These are phyloP conservation scores for Colletotrichum chrysophilum DNA, from an alignment of 2,329 filamentous ascomycete genomes.

Conservation along the genomic window DNA sequence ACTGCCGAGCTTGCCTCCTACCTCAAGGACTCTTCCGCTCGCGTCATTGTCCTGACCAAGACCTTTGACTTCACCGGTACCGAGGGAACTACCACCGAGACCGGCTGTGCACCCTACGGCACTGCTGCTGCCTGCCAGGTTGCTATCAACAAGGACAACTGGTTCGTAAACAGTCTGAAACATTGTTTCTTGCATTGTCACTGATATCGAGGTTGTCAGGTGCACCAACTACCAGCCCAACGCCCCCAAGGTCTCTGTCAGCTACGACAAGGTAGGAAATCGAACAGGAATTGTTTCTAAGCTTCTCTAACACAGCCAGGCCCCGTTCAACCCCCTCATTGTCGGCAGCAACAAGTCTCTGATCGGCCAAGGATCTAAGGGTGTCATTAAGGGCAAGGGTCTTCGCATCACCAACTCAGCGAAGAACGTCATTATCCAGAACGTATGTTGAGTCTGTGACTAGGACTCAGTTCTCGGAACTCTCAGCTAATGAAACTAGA, in stretches of 20 bases:
- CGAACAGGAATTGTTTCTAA: neutral
- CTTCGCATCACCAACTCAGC: constrained; percentile 50
- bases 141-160: constrained; percentile 64
- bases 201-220: constrained; percentile 35
- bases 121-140: constrained; percentile 53
- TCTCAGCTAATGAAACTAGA: neutral
- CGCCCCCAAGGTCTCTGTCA: constrained; percentile 49
- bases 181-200: neutral
- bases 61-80: constrained; percentile 60
- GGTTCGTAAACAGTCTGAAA: constrained; percentile 28
- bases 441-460: constrained; percentile 26
- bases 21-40: constrained; percentile 56
- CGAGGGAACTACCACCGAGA: constrained; percentile 56
- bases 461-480: neutral
- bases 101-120: constrained; percentile 64
- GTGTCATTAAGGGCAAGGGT: constrained; percentile 64
- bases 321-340: constrained; percentile 53
- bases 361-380: constrained; percentile 55
- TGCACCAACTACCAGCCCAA: constrained; percentile 63
- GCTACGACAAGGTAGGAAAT: constrained; percentile 41
- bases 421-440: constrained; percentile 65
- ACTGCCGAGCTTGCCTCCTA: constrained; percentile 63
- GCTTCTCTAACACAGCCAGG: constrained; percentile 28
- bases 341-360: constrained; percentile 64
- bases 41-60: constrained; percentile 64